phyloP scores from a whole-genome alignment of 208 protist species.

The Crithidia mellificae region DNA sequence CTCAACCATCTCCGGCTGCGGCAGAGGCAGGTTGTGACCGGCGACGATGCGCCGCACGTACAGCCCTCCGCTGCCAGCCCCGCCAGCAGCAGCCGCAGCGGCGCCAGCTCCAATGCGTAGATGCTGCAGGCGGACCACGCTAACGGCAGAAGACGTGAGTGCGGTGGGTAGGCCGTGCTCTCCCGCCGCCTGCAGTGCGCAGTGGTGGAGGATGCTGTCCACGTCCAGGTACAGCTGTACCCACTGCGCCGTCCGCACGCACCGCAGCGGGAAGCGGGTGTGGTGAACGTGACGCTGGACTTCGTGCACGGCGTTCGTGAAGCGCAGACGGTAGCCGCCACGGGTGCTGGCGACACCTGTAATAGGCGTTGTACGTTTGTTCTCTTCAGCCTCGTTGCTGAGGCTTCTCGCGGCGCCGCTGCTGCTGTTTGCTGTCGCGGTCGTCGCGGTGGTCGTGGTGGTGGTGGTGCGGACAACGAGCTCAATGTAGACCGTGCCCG shows the following conservation, averaged over 20 bases:
- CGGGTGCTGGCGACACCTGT: neutral
- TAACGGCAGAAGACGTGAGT: neutral
- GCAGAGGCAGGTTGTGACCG: constrained; percentile 41
- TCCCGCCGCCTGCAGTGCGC: constrained; percentile 17
- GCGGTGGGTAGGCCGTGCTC: neutral
- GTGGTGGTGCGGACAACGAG: constrained; percentile 18
- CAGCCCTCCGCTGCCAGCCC: constrained; percentile 23
- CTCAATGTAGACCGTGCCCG: constrained; percentile 25
- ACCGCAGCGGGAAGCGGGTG: constrained; percentile 59
- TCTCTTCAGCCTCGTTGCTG: no score
- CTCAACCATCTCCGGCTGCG: constrained; percentile 19
- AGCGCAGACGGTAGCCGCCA: constrained; percentile 39
- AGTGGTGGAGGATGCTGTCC: constrained; percentile 34
- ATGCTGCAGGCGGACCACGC: constrained; percentile 24
- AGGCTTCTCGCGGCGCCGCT: no score
- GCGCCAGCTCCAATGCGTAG: constrained; percentile 31
- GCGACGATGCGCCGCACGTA: constrained; percentile 72
- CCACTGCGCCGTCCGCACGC: constrained; percentile 57
- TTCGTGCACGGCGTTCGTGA: constrained; percentile 39
- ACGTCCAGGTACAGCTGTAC: constrained; percentile 70
- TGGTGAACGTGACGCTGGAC: constrained; percentile 57
- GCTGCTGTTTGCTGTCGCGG: constrained; percentile 2
- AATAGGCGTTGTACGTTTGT: neutral
- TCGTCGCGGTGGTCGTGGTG: no score
- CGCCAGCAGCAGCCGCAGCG: neutral